Percentiles rank a stretch among this genome's conserved stretches.
These are phyloP conservation scores for Fraxinus sp. DNA, from an alignment of 305 asterid species.

Conservation along the genomic window DNA sequence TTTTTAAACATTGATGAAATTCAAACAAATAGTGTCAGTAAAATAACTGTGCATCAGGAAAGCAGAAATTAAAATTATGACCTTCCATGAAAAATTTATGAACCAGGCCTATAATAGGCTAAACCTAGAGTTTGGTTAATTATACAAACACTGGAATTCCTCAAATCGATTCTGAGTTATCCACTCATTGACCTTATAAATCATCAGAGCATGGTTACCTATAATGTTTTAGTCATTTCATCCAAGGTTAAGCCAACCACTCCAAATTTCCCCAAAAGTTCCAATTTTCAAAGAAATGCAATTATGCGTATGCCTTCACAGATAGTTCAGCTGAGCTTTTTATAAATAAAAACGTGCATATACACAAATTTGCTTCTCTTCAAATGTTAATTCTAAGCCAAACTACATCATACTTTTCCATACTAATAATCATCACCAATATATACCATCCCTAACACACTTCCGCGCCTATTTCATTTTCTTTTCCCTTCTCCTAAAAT, in stretches of 20 bases:
- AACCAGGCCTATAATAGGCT: neutral
- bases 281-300: neutral
- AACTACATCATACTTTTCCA: neutral
- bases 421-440: neutral
- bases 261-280: neutral
- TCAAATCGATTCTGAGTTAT: neutral
- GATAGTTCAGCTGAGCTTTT: neutral
- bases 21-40: neutral
- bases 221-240: neutral
- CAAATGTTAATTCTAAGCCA: neutral
- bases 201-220: neutral
- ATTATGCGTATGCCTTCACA: neutral
- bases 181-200: neutral
- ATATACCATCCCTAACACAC: neutral
- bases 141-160: neutral
- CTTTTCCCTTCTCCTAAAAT: neutral
- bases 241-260: neutral
- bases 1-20: neutral
- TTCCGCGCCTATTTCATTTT: neutral
- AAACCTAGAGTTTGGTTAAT: neutral
- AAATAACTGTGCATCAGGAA: neutral
- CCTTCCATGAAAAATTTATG: neutral
- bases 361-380: neutral
- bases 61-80: neutral
- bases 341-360: neutral